phyloP scores from a whole-genome alignment of 2,329 filamentous ascomycete genomes.

The Podosphaera fusca region DNA sequence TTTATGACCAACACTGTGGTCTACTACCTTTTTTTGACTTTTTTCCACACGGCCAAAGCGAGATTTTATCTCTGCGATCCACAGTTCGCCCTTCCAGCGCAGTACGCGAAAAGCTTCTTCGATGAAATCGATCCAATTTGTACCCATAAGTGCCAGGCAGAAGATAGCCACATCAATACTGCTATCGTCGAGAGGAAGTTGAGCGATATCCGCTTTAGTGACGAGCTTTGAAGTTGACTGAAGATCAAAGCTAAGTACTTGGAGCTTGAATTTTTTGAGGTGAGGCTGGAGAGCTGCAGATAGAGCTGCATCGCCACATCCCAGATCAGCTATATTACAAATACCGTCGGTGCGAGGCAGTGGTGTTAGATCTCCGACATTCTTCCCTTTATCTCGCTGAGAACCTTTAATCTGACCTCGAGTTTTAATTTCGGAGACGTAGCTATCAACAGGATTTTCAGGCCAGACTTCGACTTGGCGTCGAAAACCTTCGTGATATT shows the following conservation, averaged over 20 bases:
- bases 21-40: constrained; percentile 26
- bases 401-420: constrained; percentile 31
- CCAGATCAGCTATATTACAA: constrained; percentile 71
- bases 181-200: constrained; percentile 52
- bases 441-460: constrained; percentile 81
- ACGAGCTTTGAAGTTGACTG: constrained; percentile 55
- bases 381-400: constrained; percentile 5
- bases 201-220: constrained; percentile 71
- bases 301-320: constrained; percentile 77
- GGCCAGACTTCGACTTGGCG: constrained; percentile 93
- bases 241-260: constrained; percentile 69
- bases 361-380: constrained; percentile 9
- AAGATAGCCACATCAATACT: constrained; percentile 76
- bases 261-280: constrained; percentile 42
- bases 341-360: constrained; percentile 50
- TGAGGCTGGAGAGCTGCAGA: constrained; percentile 43
- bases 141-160: constrained; percentile 94
- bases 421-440: constrained; percentile 45
- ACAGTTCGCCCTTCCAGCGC: constrained; percentile 84
- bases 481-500: constrained; percentile 92
- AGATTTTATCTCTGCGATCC: constrained; percentile 92
- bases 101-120: constrained; percentile 87
- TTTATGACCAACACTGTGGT: constrained; percentile 50
- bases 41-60: constrained; percentile 47
- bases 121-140: constrained; percentile 91